Evolutionary conservation across 805 yeast genomes (phyloP), one percentile per base, ranked within the genome.

Genomic region (Ogataea trehaloabstinens): DNA sequence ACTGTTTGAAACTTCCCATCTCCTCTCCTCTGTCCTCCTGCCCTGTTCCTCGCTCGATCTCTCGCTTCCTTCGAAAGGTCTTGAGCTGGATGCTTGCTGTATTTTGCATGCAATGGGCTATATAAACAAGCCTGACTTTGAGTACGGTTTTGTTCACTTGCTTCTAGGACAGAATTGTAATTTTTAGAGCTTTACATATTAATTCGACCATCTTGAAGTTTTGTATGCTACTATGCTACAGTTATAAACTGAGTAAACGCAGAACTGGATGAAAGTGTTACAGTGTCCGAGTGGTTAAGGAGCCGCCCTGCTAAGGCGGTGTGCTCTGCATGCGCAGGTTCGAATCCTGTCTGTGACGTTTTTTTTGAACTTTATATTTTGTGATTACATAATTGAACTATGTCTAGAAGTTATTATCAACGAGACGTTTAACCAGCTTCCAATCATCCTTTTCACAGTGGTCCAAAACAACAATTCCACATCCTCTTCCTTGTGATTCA

Each of bases 291-390:
- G 82, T 75, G 82, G 81, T 76, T 76, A 76, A 76, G 80, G 80
- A 78, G 82, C 75, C 76, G 74, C 82, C 82, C 82, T 76, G 82
- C 82, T 76, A 73, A 81, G 88, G 87, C 85, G 78, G 80, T 82
- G 86, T 83, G 87, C 78, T 82, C 72, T 82, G 80, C 87, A 83
- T 78, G 81, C 96, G 95, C 95, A 87, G 95, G 96, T 87, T 87
- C 96, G 96, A 87, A 87, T 87, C 96, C 95, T 87, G 95, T 86
- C 95, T 83, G 95, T 87, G 86, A 85, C 96, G 95, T 52, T 58
- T 64, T 69, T 69, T 75, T 74, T 63, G n/a, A n/a, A n/a, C n/a
- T n/a, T n/a, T n/a, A n/a, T n/a, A n/a, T n/a, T n/a, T n/a, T n/a
- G n/a, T n/a, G n/a, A n/a, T n/a, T n/a, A n/a, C n/a, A n/a, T n/a